Evolutionary conservation across 495 filamentous ascomycete species (phyloP), one percentile per base, ranked within the genome.

Genomic region (Haplographium delicatum): DNA sequence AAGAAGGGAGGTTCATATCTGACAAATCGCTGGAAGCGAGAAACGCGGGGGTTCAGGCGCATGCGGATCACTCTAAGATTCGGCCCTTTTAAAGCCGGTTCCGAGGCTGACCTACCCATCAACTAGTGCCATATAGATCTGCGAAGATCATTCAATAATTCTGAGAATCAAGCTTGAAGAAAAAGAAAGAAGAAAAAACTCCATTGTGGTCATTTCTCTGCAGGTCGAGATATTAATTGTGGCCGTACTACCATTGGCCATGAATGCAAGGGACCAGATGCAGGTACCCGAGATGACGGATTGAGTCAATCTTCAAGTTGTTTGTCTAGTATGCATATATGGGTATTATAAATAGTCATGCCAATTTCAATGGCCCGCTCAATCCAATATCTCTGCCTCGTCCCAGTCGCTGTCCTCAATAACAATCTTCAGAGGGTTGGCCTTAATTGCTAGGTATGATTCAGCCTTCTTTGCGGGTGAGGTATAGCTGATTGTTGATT

Each of bases 401-500:
- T 80, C 78, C 63, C 65, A 73, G 26, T 84, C 81, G 63, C 80
- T 85, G 48, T 85, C 82, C 55, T 83, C 75, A 27, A 86, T 79
- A 18, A 82, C 69, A 7, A 44, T 46, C 10, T 45, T 18, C 5
- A 51, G 19, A 68, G 62, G 37, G 69, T 66, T 24, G 68, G 56
- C 51, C 55, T 65, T 50, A 10, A 49, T 47, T 37, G 33, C 41
- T 18, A 58, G 53, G 5, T 53, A 35, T 8, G 30, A 47, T 31
- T 62, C 25, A 16, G 65, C 63, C 27, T 66, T 47, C 25, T 51
- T 57, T 19, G 67, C 62, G 15, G 53, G 63, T 65, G 69, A 72
- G 41, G 64, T 53, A 15, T 69, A 69, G 34, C 59, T 61, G 5
- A 41, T 25, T 23, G 49, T 44, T 9, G 57, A 58, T 23, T 65